Conservation (phyloP, 2,329 filamentous ascomycete genomes). For the Sarocladiaceae sp. region DNA sequence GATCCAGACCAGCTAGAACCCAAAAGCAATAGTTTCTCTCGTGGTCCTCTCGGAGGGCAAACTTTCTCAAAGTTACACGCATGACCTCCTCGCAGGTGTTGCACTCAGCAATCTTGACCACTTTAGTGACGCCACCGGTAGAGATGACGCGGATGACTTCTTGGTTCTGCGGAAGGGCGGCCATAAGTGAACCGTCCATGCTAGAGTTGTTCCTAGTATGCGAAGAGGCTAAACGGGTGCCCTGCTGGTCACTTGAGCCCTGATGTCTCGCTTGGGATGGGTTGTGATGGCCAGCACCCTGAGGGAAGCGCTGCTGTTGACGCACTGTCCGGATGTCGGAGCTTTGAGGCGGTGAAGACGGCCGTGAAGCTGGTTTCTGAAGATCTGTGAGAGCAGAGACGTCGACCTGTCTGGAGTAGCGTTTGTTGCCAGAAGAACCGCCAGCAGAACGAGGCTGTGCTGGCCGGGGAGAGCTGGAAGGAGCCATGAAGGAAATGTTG, state of each 20-base stretch:
- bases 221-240: constrained; percentile 56
- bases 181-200: constrained; percentile 81
- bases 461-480: constrained; percentile 47
- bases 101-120: constrained; percentile 89
- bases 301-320: constrained; percentile 51
- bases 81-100: constrained; percentile 91
- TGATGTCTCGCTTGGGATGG: constrained; percentile 41
- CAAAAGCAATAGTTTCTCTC: constrained; percentile 97
- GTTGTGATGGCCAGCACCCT: constrained; percentile 43
- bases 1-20: constrained; percentile 79
- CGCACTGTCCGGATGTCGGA: constrained; percentile 51
- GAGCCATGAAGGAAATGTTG: constrained; percentile 43
- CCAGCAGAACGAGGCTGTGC: constrained; percentile 19
- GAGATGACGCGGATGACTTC: constrained; percentile 92
- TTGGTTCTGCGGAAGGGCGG: constrained; percentile 78
- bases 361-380: constrained; percentile 12
- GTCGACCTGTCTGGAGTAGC: constrained; percentile 61
- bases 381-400: constrained; percentile 32
- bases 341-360: constrained; percentile 26
- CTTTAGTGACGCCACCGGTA: constrained; percentile 85
- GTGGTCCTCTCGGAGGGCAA: constrained; percentile 82
- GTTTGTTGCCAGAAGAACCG: constrained; percentile 58
- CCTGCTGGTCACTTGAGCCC: constrained; percentile 60
- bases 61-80: constrained; percentile 81
- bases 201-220: constrained; percentile 81